phyloP scores from a whole-genome alignment of 768 basidiomycete species.

The Boletus sensibilis region DNA sequence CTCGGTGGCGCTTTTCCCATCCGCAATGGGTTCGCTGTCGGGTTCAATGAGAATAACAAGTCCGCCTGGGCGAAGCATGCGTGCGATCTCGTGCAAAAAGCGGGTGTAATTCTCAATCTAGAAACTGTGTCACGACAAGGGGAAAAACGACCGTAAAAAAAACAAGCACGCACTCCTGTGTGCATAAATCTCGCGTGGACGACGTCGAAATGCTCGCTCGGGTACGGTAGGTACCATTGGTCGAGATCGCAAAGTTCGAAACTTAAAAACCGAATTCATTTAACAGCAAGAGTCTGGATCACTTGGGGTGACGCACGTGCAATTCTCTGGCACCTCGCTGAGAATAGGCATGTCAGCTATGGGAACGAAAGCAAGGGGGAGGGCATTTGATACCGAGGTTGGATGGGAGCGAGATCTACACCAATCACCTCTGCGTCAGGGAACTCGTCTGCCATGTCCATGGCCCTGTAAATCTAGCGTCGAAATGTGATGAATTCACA shows the following conservation, averaged over 20 bases:
- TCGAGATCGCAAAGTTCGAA: slow-evolving; percentile 74
- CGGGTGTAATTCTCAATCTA: slow-evolving; percentile 64
- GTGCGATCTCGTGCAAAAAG: slow-evolving; percentile 58
- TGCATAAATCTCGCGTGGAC: slow-evolving; percentile 71
- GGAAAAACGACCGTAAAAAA: slow-evolving; percentile 2
- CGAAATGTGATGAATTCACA: not conserved
- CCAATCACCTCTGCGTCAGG: slow-evolving; percentile 64
- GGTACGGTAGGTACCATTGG: slow-evolving; percentile 59
- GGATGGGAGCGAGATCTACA: slow-evolving; percentile 70
- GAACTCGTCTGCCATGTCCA: slow-evolving; percentile 74
- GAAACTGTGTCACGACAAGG: slow-evolving; percentile 9
- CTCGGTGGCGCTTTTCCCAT: slow-evolving; percentile 42
- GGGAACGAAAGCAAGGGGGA: not conserved
- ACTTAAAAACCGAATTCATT: slow-evolving; percentile 34
- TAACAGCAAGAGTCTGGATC: not conserved
- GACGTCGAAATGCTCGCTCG: slow-evolving; percentile 61
- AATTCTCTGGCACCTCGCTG: slow-evolving; percentile 66
- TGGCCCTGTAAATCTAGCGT: slow-evolving; percentile 47
- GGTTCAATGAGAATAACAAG: slow-evolving; percentile 66
- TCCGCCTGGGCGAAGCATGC: slow-evolving; percentile 69
- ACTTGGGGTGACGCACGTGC: slow-evolving; percentile 53
- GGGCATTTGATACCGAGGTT: slow-evolving; percentile 53
- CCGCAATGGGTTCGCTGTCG: slow-evolving; percentile 50
- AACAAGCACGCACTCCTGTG: slow-evolving; percentile 43
- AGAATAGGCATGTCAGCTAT: slow-evolving; percentile 17